A percentile compares a stretch with the other conserved stretches of the same genome.
Conservation (phyloP, 2,329 filamentous ascomycete species). For the Fusarium chlamydosporum region DNA sequence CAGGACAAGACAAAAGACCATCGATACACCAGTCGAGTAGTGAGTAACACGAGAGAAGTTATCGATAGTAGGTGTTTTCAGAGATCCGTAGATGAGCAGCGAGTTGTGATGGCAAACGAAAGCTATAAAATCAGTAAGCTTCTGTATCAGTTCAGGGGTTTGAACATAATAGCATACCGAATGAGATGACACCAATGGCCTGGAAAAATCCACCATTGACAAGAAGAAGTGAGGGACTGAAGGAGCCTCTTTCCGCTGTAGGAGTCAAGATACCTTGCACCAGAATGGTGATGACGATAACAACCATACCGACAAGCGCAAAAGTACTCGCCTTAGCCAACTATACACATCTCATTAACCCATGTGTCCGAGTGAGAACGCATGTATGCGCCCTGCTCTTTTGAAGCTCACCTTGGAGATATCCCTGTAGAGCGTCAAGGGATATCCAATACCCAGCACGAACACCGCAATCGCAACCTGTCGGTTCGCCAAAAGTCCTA, state of each 20-base stretch:
- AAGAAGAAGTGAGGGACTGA: constrained; percentile 78
- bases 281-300: constrained; percentile 90
- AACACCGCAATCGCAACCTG: constrained; percentile 90
- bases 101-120: constrained; percentile 92
- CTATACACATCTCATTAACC: constrained; percentile 61
- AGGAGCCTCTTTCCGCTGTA: constrained; percentile 76
- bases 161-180: constrained; percentile 71
- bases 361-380: constrained; percentile 1
- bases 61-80: constrained; percentile 94
- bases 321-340: constrained; percentile 95
- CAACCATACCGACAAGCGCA: constrained; percentile 90
- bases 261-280: constrained; percentile 85
- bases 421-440: constrained; percentile 92
- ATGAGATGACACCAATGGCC: constrained; percentile 97
- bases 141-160: background rate
- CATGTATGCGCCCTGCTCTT: background rate
- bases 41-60: constrained; percentile 95
- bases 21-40: constrained; percentile 89
- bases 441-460: constrained; percentile 87
- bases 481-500: constrained; percentile 86
- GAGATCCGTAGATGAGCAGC: constrained; percentile 94
- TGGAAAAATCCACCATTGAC: constrained; percentile 92
- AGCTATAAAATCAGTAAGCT: constrained; percentile 54
- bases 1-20: constrained; percentile 91
- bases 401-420: constrained; percentile 84